phyloP scores from a whole-genome alignment of 2,329 filamentous ascomycete species.

The Rhinocladiella mackenziei region DNA sequence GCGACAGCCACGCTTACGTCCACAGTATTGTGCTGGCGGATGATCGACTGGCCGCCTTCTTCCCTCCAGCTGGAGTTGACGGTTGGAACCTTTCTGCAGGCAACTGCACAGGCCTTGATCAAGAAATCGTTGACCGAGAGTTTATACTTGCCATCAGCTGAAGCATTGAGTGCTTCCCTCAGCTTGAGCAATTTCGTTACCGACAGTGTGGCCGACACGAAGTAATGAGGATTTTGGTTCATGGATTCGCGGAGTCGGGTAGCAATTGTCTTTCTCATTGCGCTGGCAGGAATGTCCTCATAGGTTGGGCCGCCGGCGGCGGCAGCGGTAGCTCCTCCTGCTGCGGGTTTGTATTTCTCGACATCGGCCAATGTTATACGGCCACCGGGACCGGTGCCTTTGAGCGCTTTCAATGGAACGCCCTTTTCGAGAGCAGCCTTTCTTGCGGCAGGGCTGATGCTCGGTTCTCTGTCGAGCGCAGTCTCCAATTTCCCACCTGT shows the following conservation, averaged over 20 bases:
- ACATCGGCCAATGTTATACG: constrained; percentile 89
- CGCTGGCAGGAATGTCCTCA: constrained; percentile 76
- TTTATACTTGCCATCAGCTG: constrained; percentile 91
- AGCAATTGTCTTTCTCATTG: constrained; percentile 98
- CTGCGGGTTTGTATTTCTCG: constrained; percentile 70
- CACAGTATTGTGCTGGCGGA: constrained; percentile 88
- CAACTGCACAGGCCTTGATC: constrained; percentile 88
- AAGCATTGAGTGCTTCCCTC: constrained; percentile 84
- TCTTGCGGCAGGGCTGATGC: constrained; percentile 68
- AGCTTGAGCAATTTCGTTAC: constrained; percentile 94
- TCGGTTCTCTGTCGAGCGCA: constrained; percentile 75
- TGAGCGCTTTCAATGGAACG: constrained; percentile 69
- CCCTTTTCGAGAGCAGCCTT: constrained; percentile 81
- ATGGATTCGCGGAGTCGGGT: constrained; percentile 82
- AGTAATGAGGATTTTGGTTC: constrained; percentile 97
- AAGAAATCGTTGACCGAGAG: constrained; percentile 99
- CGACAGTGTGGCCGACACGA: constrained; percentile 84
- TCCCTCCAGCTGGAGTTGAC: constrained; percentile 92
- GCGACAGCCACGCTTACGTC: constrained; percentile 95
- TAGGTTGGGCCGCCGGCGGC: constrained; percentile 61
- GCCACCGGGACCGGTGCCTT: constrained; percentile 81
- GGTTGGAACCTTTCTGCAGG: constrained; percentile 86
- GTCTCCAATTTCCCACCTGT: constrained; percentile 69
- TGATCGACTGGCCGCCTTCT: constrained; percentile 69
- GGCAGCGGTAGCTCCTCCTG: constrained; percentile 44